A percentile compares a stretch with the other conserved stretches of the same genome.
phyloP scores from a whole-genome alignment of 768 basidiomycete species.

The Auriscalpium microsporum region DNA sequence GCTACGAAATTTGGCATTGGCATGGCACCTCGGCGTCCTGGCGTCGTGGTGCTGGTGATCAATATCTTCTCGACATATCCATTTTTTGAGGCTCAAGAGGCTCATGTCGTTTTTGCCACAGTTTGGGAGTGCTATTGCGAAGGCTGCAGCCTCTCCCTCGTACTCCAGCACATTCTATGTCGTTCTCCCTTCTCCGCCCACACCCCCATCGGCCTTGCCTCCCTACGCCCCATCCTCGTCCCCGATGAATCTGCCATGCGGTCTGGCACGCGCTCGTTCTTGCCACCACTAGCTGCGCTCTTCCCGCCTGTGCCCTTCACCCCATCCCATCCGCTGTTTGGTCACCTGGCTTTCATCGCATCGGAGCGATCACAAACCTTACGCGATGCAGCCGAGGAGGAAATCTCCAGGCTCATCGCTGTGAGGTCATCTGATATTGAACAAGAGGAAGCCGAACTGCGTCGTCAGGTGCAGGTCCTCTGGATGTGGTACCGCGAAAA shows the following conservation, averaged over 20 bases:
- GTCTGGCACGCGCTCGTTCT: constrained; percentile 18
- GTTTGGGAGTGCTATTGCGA: constrained; percentile 17
- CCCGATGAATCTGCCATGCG: neutral
- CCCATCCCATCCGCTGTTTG: constrained; percentile 64
- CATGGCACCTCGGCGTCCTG: neutral
- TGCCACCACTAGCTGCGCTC: constrained; percentile 49
- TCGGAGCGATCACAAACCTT: constrained; percentile 42
- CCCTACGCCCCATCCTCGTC: constrained; percentile 4
- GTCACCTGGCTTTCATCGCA: constrained; percentile 54
- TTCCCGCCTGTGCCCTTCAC: constrained; percentile 74
- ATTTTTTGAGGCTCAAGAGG: constrained; percentile 3
- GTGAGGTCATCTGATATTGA: constrained; percentile 50
- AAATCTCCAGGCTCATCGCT: constrained; percentile 43
- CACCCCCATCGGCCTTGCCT: constrained; percentile 2
- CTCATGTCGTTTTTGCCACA: neutral
- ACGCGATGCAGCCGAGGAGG: constrained; percentile 49
- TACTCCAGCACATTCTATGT: constrained; percentile 27
- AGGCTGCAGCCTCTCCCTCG: constrained; percentile 23
- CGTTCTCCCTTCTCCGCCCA: constrained; percentile 17
- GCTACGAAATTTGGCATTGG: neutral
- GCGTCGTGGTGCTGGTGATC: neutral
- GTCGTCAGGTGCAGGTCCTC: constrained; percentile 48
- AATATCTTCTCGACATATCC: neutral
- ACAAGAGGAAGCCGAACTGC: constrained; percentile 43
- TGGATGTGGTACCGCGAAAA: constrained; percentile 54